Base-by-base conservation (phyloP, 129 eudicot genomes). In the Chrysanthemum makinoi region DNA sequence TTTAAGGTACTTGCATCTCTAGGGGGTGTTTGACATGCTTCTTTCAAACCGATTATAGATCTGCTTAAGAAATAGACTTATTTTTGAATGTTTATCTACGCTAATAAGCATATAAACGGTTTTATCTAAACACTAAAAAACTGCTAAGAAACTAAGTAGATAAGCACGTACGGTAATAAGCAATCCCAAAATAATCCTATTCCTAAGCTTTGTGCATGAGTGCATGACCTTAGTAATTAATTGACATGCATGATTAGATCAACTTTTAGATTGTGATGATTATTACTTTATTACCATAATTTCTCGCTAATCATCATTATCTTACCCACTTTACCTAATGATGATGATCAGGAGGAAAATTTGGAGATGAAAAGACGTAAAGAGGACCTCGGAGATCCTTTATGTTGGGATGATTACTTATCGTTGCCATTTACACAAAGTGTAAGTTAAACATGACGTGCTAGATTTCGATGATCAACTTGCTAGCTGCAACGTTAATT, bases 391-490 rank as follows among this genome's bases (percentile, higher is more conserved):
- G 85, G 84, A 43, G 83, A 83, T 77, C 78, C 82, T 46, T 69
- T 87, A 65, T 62, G 77, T 78, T 93, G 98, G 98, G 84, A 67
- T 79, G 98, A 93, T 80, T 93, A 93, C 76, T 66, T 87, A 50
- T 87, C 95, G 7, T 62, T 89, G 62, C 88, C 83, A 19, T 93
- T 93, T 65, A 93, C 98, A 46, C 98, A 93, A 70, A 82, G 22
- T 56, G 98, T 93, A 82, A 80, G 86, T 73, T 14, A 61, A 72
- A 60, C 10, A n/a, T n/a, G 14, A 50, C 60, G 39, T 12, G 5
- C 16, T 55, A n/a, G 12, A 54, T 22, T n/a, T 47, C 19, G 30
- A 73, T 62, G 62, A 33, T 51, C 17, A 72, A 28, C 22, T 47
- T 13, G 10, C 13, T 15, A 65, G n/a, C n/a, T n/a, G n/a, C 50